These are phyloP conservation scores for Nicotiana rustica DNA, from an alignment of 305 asterid species.

Conservation along the genomic window DNA sequence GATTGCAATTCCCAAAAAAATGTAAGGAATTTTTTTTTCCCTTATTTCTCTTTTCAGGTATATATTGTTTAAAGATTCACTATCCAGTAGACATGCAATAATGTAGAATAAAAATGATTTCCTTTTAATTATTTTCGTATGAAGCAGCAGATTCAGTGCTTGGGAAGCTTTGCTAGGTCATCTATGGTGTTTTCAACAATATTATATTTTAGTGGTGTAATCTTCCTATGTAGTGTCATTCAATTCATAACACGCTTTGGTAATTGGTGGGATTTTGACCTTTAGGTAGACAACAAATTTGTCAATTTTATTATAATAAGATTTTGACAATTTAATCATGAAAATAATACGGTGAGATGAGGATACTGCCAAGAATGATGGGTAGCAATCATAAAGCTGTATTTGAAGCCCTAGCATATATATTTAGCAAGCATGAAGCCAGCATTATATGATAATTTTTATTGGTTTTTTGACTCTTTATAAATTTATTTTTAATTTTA, in stretches of 20 bases:
- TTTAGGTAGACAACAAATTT: slow-evolving; percentile 27
- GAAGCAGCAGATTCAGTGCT: slow-evolving; percentile 14
- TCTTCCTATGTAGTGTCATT: not conserved
- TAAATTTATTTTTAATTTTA: too few relatives aligned
- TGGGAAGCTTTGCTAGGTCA: slow-evolving; percentile 26
- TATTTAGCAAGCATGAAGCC: too few relatives aligned
- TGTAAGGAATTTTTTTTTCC: not conserved
- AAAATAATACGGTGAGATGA: not conserved
- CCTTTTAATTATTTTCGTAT: not conserved
- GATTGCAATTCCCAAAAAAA: too few relatives aligned
- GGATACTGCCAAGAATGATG: not conserved
- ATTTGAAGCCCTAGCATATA: not conserved
- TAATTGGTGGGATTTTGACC: not conserved
- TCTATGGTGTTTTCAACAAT: not conserved
- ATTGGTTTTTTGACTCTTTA: too few relatives aligned
- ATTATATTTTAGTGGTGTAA: not conserved
- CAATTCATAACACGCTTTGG: slow-evolving; percentile 27
- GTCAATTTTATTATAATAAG: too few relatives aligned
- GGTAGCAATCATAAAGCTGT: not conserved
- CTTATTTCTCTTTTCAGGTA: not conserved
- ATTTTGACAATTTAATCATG: not conserved
- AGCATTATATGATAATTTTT: too few relatives aligned
- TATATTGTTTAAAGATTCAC: too few relatives aligned
- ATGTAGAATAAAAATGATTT: too few relatives aligned
- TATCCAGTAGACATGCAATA: too few relatives aligned